Evolutionary conservation across 2,329 filamentous ascomycete species (phyloP), one percentile per base, ranked within the genome.

Genomic region (Pseudogymnoascus sp.): DNA sequence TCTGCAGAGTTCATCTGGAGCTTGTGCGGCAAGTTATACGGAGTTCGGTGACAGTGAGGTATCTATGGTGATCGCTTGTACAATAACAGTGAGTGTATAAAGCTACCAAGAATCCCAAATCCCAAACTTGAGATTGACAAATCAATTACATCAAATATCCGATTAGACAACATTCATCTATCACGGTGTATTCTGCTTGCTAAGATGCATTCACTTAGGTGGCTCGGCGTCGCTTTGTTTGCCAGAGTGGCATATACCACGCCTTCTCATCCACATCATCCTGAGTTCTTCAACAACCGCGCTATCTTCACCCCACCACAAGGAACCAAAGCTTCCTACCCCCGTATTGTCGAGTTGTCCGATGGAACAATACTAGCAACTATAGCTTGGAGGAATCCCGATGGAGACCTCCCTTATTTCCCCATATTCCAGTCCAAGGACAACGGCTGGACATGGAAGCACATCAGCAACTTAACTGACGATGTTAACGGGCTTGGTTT

Each of bases 401-500:
- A 86, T 67, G 82, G 81, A 12, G 83, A 81, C 1, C 41, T 69
- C 1, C 68, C 71, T 21, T 77, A 74, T 66, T 85, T 84, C 69
- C 84, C 81, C 61, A 79, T 83, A 66, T 81, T 77, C 68, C 72
- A 76, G 65, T 83, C 79, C 41, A 74, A 69, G n/a, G 82, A 86
- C 68, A 73, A 77, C 39, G 83, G 83, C 10, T 69, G 76, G 61
- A 84, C 81, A 1, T 91, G 88, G 88, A 77, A 78, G n/a, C 81
- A 87, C 69, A 77, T 88, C 60, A 83, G 85, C 3, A 78, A 79
- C 12, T 82, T 90, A 6, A 76, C 82, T 12, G 88, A 91, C 70
- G 78, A 82, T 59, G 83, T 81, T 31, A 86, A 88, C 66, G 80
- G 80, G 38, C 85, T 82, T 76, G 88, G 88, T 21, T 71, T 89